These are phyloP conservation scores for Lipomyces orientalis DNA, from an alignment of 805 yeast genomes.

Conservation along the genomic window DNA sequence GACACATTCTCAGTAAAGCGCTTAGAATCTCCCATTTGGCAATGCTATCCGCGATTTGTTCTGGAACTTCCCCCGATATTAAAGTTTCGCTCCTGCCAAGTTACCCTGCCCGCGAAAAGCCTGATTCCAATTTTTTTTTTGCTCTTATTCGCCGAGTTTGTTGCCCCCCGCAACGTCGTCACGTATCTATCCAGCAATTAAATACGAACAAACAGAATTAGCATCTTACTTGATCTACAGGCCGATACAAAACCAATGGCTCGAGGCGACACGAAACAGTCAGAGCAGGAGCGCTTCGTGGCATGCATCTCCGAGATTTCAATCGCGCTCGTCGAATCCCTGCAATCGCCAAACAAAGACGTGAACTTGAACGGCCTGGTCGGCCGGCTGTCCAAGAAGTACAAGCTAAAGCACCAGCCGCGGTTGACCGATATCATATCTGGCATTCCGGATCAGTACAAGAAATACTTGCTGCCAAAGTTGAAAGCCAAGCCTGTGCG, in stretches of 20 bases:
- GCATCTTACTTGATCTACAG: not conserved
- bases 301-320: slow-evolving; percentile 57
- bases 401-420: slow-evolving; percentile 90
- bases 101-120: too few relatives aligned
- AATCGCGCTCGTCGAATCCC: slow-evolving; percentile 34
- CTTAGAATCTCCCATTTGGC: too few relatives aligned
- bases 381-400: slow-evolving; percentile 82
- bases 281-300: slow-evolving; percentile 86
- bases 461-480: slow-evolving; percentile 87
- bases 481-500: slow-evolving; percentile 98
- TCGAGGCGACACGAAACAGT: slow-evolving; percentile 19
- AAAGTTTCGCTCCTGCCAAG: too few relatives aligned
- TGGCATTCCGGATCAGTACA: slow-evolving; percentile 95
- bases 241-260: slow-evolving; percentile 8
- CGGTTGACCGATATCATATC: slow-evolving; percentile 92
- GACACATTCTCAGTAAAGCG: too few relatives aligned
- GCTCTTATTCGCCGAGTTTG: not conserved
- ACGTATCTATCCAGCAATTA: too few relatives aligned
- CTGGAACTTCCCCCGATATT: too few relatives aligned
- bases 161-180: too few relatives aligned
- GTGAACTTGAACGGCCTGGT: slow-evolving; percentile 90
- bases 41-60: too few relatives aligned
- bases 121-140: not conserved
- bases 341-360: slow-evolving; percentile 60
- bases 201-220: not conserved